These are phyloP conservation scores for Spathaspora sp. DNA, from an alignment of 1,139 yeast species.

Conservation along the genomic window DNA sequence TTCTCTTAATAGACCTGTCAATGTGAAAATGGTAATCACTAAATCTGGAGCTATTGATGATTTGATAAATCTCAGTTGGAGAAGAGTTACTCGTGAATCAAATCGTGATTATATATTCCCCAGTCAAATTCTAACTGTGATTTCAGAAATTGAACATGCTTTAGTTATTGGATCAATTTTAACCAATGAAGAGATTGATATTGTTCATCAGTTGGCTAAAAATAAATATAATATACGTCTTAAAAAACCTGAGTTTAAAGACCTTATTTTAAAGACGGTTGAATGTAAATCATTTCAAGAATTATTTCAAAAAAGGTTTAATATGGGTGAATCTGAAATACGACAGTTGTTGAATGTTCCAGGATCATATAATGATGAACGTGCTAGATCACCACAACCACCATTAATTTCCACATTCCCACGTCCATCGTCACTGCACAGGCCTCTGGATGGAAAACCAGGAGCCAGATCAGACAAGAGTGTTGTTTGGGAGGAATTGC, in stretches of 20 bases:
- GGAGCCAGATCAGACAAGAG: constrained; percentile 1
- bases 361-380: background rate
- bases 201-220: constrained; percentile 27
- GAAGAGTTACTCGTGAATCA: constrained; percentile 11
- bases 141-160: constrained; percentile 27
- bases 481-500: background rate
- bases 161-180: constrained; percentile 24
- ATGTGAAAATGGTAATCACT: background rate
- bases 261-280: constrained; percentile 31
- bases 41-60: constrained; percentile 12
- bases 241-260: constrained; percentile 25
- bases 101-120: constrained; percentile 25
- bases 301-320: constrained; percentile 26
- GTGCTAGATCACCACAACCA: background rate
- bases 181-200: constrained; percentile 23
- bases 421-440: background rate
- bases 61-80: constrained; percentile 33
- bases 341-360: constrained; percentile 3
- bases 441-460: background rate
- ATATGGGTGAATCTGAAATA: constrained; percentile 17
- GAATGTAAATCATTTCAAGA: constrained; percentile 21
- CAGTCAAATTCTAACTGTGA: constrained; percentile 26
- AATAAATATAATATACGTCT: constrained; percentile 30
- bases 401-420: background rate
- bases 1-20: background rate